Evolutionary conservation across 2,329 filamentous ascomycete genomes (phyloP).

Genomic region (Ceratocystis huliohia): DNA sequence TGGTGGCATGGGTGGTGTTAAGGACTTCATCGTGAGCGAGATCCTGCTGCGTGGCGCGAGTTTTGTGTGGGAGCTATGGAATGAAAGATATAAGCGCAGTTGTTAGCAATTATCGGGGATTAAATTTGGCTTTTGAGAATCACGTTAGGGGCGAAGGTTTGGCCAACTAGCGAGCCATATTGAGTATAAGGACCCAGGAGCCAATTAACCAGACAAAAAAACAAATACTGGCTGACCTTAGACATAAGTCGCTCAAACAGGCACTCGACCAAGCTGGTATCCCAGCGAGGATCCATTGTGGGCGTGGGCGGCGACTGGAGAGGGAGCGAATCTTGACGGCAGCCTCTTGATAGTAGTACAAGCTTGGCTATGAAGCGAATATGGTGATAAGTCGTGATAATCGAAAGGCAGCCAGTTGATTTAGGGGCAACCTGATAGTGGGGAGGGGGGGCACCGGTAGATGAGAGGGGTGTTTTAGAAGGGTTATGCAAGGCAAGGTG

Average conservation of each 20-base stretch:
- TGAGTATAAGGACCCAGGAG: background rate
- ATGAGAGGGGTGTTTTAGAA: slow-evolving; percentile 5
- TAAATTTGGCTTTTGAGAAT: background rate
- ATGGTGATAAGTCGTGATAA: background rate
- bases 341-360: background rate
- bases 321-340: background rate
- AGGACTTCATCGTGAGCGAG: slow-evolving; percentile 50
- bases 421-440: slow-evolving; percentile 4
- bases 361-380: background rate
- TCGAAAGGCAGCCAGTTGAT: background rate
- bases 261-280: slow-evolving; percentile 43
- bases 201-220: background rate
- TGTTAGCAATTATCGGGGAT: slow-evolving; percentile 5
- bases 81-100: background rate
- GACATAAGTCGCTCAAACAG: slow-evolving; percentile 47
- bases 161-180: too few relatives aligned
- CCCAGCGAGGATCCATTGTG: slow-evolving; percentile 28
- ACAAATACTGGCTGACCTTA: slow-evolving; percentile 35
- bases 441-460: background rate
- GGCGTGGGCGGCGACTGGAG: background rate
- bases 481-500: background rate
- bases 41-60: slow-evolving; percentile 43
- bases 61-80: slow-evolving; percentile 48
- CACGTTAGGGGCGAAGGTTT: background rate
- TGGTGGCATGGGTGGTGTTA: slow-evolving; percentile 46